These are phyloP conservation scores for Akanthomyces dipterigenus DNA, from an alignment of 2,329 filamentous ascomycete genomes.

Conservation along the genomic window DNA sequence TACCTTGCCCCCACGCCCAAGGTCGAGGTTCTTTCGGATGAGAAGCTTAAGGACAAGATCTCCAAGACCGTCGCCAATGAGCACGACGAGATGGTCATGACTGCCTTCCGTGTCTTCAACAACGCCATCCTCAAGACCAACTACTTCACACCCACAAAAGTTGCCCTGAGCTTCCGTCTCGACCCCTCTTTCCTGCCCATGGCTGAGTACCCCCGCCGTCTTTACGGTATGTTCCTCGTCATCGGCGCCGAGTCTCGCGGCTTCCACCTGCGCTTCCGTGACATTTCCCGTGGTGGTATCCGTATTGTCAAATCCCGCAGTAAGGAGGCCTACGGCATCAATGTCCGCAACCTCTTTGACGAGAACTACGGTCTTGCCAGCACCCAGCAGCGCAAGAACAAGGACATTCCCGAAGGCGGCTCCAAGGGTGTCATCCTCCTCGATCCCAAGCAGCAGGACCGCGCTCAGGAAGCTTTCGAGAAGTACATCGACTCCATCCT, in stretches of 20 bases:
- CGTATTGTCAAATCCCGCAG: slow-evolving; percentile 98
- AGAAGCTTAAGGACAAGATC: slow-evolving; percentile 68
- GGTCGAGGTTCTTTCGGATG: slow-evolving; percentile 67
- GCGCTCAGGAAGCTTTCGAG: slow-evolving; percentile 86
- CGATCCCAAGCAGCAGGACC: slow-evolving; percentile 90
- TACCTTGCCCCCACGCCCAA: slow-evolving; percentile 49
- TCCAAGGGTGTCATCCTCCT: slow-evolving; percentile 97
- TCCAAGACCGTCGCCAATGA: slow-evolving; percentile 79
- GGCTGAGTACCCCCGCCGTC: slow-evolving; percentile 84
- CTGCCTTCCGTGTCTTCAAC: slow-evolving; percentile 94
- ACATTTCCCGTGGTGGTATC: slow-evolving; percentile 94
- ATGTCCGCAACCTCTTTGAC: slow-evolving; percentile 91
- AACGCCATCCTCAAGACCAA: slow-evolving; percentile 91
- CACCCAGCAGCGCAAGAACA: slow-evolving; percentile 99
- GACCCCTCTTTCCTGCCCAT: slow-evolving; percentile 83
- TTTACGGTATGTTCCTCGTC: slow-evolving; percentile 98
- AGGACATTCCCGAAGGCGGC: slow-evolving; percentile 96
- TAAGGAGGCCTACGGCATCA: slow-evolving; percentile 93
- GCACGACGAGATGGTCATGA: slow-evolving; percentile 98
- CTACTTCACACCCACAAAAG: slow-evolving; percentile 95
- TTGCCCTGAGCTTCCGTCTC: slow-evolving; percentile 91
- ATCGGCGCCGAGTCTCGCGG: slow-evolving; percentile 95
- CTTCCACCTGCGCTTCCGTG: slow-evolving; percentile 95
- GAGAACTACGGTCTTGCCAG: slow-evolving; percentile 98
- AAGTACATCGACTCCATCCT: slow-evolving; percentile 99